Base-by-base conservation (phyloP, 768 basidiomycete species). In the Pholiota microspora region DNA sequence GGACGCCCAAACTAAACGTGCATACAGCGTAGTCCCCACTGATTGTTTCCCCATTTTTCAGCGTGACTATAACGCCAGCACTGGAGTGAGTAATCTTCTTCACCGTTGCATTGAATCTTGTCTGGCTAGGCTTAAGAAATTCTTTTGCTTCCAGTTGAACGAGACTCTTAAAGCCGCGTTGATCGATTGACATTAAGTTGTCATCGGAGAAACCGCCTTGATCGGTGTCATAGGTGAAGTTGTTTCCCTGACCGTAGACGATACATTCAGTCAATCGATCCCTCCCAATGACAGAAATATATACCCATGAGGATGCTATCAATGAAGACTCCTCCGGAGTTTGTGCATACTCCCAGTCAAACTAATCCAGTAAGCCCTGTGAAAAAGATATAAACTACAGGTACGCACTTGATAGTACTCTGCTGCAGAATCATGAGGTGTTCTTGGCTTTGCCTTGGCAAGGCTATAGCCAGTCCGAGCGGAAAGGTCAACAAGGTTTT, bases 1-100 rank as follows among this genome's bases (percentile, higher is more conserved):
- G 70, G 6, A 89, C 87, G 0, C 87, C 87, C 1, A 86, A 64
- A 56, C 85, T 87, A 68, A 88, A 88, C 0, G 87, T 88, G 57
- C 80, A 81, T 25, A 89, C 62, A 2, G 79, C 84, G 63, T 85
- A 82, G 49, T 86, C 79, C 12, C 77, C 84, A 12, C 66, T 70
- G 21, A 87, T 61, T 1, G 36, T 68, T 28, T 67, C 56, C 1
- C 81, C 83, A 53, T 76, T 68, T 1, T 67, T 58, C 25, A 85
- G 70, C 13, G 71, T 71, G 28, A 89, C 77, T 0, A 65, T 69
- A 13, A 83, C 83, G 2, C 77, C 71, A 16, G 70, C 55, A n/a
- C 61, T 57, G 4, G 73, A 75, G 59, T 85, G 78, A 8, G 70
- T 62, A 55, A 88, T 76, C 4, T 59, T 64, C 31, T 67, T 68